phyloP scores from a whole-genome alignment of 2,329 filamentous ascomycete species.

The Knoxdaviesia proteae region DNA sequence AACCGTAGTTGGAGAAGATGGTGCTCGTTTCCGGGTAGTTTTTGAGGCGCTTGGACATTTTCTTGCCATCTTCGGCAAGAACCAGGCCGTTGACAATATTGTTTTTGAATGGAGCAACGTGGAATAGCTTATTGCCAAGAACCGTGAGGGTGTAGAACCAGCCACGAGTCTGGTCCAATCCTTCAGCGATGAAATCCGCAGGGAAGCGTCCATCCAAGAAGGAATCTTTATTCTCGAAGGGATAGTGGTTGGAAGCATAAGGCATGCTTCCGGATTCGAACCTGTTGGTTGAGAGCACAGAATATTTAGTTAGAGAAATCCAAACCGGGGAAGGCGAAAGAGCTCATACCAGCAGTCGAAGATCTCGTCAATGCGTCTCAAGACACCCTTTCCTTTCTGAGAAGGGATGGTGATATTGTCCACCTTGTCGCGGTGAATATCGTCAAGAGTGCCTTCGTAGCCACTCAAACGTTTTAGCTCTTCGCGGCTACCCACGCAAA shows the following conservation, averaged over 20 bases:
- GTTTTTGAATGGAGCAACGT: constrained; percentile 10
- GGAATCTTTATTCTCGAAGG: constrained; percentile 8
- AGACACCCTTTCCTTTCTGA: constrained; percentile 8
- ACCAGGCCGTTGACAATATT: constrained; percentile 11
- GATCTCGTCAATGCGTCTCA: constrained; percentile 9
- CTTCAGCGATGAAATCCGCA: constrained; percentile 11
- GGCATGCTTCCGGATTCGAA: constrained; percentile 11
- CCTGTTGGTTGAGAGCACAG: background rate
- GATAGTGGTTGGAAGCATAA: constrained; percentile 9
- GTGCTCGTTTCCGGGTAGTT: constrained; percentile 9
- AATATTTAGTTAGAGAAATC: background rate
- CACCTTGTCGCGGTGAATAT: constrained; percentile 10
- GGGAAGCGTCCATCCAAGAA: constrained; percentile 8
- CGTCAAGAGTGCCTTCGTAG: constrained; percentile 7
- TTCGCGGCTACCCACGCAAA: constrained; percentile 8
- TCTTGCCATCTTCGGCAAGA: constrained; percentile 11
- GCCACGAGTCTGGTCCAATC: constrained; percentile 10
- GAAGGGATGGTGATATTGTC: constrained; percentile 10
- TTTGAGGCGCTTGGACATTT: constrained; percentile 11
- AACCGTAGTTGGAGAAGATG: constrained; percentile 9
- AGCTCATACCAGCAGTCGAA: constrained; percentile 10
- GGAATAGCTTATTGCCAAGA: constrained; percentile 9
- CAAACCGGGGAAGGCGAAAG: background rate
- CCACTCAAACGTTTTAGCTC: constrained; percentile 9
- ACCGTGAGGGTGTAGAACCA: constrained; percentile 11